A percentile compares a stretch with the other conserved stretches of the same genome.
phyloP scores from a whole-genome alignment of 2,329 filamentous ascomycete genomes.

The Stemphylium vesicarium region DNA sequence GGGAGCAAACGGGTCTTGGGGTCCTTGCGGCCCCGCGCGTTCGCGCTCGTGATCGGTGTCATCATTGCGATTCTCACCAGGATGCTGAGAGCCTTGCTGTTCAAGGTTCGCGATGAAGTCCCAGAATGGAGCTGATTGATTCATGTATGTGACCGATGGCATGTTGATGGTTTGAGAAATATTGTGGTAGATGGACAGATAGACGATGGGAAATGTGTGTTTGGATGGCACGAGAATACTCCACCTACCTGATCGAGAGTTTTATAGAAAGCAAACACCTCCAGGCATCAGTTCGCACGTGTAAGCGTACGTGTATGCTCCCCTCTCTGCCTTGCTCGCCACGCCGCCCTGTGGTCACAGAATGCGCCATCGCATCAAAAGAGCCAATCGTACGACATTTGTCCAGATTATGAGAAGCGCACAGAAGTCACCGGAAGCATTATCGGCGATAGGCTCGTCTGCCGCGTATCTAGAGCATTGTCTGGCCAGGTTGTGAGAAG shows the following conservation, averaged over 20 bases:
- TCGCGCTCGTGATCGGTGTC: slow-evolving; percentile 33
- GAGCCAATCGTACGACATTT: slow-evolving; percentile 27
- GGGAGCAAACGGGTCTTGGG: slow-evolving; percentile 32
- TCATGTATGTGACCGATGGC: slow-evolving; percentile 61
- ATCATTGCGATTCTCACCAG: slow-evolving; percentile 45
- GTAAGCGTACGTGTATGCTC: slow-evolving; percentile 36
- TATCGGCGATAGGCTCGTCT: slow-evolving; percentile 24
- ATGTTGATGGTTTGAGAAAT: slow-evolving; percentile 42
- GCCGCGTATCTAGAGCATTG: slow-evolving; percentile 24
- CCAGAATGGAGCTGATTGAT: slow-evolving; percentile 62
- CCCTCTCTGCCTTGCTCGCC: slow-evolving; percentile 26
- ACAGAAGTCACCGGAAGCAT: slow-evolving; percentile 32
- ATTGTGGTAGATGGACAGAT: slow-evolving; percentile 10
- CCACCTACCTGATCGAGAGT: slow-evolving; percentile 16
- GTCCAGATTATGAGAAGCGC: slow-evolving; percentile 13
- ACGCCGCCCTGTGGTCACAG: slow-evolving; percentile 20
- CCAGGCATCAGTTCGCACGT: slow-evolving; percentile 42
- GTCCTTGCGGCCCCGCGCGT: slow-evolving; percentile 23
- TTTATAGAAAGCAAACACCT: slow-evolving; percentile 32
- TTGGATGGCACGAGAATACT: slow-evolving; percentile 10
- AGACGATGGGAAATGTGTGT: slow-evolving; percentile 14
- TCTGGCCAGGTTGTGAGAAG: slow-evolving; percentile 23
- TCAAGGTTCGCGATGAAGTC: slow-evolving; percentile 61
- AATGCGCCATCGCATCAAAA: slow-evolving; percentile 4
- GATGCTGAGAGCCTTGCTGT: slow-evolving; percentile 52